These are phyloP conservation scores for Suzukiozyma palmioleophila DNA, from an alignment of 1,139 yeast species.

Conservation along the genomic window DNA sequence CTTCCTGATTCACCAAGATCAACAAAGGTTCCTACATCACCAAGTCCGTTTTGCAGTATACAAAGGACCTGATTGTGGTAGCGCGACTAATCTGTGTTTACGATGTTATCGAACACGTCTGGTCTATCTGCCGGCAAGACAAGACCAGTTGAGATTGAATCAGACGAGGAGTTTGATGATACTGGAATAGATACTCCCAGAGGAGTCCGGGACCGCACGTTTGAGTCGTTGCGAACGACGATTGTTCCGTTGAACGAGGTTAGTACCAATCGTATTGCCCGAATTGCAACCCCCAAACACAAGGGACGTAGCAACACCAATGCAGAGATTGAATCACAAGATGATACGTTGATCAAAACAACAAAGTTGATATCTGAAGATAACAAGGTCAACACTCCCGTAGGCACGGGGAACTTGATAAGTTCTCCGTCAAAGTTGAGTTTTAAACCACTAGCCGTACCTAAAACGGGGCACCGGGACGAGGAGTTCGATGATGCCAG, in stretches of 20 bases:
- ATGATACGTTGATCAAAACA: slow-evolving; percentile 1
- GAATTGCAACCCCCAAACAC: slow-evolving; percentile 11
- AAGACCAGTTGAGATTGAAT: slow-evolving; percentile 12
- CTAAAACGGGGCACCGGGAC: not conserved
- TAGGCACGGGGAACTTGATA: not conserved
- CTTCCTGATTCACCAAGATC: too few relatives aligned
- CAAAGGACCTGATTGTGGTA: too few relatives aligned
- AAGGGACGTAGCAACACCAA: not conserved
- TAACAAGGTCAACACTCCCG: not conserved
- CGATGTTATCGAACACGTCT: not conserved
- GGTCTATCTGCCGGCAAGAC: not conserved
- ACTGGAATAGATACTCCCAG: slow-evolving; percentile 21
- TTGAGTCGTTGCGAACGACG: slow-evolving; percentile 9
- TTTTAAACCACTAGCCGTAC: not conserved
- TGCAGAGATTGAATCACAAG: not conserved
- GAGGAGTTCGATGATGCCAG: not conserved
- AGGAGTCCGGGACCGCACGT: slow-evolving; percentile 8
- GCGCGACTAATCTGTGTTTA: not conserved
- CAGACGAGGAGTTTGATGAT: slow-evolving; percentile 27
- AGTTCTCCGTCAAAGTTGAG: slow-evolving; percentile 1
- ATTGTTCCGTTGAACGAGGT: slow-evolving; percentile 18
- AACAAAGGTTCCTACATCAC: too few relatives aligned
- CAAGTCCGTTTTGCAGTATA: too few relatives aligned
- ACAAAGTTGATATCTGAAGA: slow-evolving; percentile 3
- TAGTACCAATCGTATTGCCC: slow-evolving; percentile 4